These are phyloP conservation scores for Porogramme epimiltina DNA, from an alignment of 1,284 basidiomycete species.

Conservation along the genomic window DNA sequence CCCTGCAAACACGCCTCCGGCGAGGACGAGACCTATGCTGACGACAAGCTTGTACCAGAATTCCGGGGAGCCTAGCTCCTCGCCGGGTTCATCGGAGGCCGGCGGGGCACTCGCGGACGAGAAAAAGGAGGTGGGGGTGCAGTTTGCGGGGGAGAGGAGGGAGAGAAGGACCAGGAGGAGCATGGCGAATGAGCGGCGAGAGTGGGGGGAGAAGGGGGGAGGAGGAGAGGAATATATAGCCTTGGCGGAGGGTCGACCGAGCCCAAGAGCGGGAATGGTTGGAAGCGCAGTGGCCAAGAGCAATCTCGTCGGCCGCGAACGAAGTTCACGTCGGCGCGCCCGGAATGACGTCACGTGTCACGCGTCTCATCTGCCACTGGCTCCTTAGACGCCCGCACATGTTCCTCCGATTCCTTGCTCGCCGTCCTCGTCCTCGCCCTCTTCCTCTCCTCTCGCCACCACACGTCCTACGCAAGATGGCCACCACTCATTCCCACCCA, in stretches of 20 bases:
- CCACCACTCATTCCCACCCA: constrained; percentile 14
- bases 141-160: no score
- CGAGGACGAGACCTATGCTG: constrained; percentile 68
- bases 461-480: constrained; percentile 10
- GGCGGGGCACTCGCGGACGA: neutral
- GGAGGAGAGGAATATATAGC: no score
- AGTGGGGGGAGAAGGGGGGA: neutral
- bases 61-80: constrained; percentile 43
- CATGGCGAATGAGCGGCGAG: neutral
- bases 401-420: constrained; percentile 1
- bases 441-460: neutral
- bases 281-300: no score
- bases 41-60: constrained; percentile 74
- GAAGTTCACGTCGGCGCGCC: constrained; percentile 13
- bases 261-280: no score
- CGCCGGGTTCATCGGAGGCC: constrained; percentile 23
- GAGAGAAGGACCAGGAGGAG: constrained; percentile 11
- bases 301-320: no score
- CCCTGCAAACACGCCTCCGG: constrained; percentile 88
- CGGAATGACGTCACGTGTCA: constrained; percentile 15
- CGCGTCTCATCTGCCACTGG: constrained; percentile 9
- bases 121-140: neutral
- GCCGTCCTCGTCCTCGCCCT: neutral
- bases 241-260: no score
- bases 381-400: neutral